phyloP scores from a whole-genome alignment of 169 alveolate genomes.

The Cryptosporidium tyzzeri region DNA sequence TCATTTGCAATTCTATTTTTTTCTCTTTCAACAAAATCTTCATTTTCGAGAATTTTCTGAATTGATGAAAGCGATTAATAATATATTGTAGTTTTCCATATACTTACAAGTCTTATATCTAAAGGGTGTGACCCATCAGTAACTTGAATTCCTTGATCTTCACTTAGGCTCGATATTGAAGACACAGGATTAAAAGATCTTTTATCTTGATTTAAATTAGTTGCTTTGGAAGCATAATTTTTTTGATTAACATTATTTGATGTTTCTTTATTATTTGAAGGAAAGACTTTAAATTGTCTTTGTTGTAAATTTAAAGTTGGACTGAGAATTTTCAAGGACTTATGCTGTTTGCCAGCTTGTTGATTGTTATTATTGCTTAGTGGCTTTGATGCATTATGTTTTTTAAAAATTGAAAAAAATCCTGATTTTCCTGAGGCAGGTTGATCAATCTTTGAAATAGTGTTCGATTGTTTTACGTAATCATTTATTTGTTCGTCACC shows the following conservation, averaged over 20 bases:
- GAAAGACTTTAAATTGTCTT: not conserved
- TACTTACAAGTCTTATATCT: slow-evolving; percentile 51
- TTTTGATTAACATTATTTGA: not conserved
- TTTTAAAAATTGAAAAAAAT: not conserved
- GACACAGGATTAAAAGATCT: not conserved
- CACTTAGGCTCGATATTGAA: not conserved
- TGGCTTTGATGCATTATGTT: not conserved
- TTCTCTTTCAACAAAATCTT: slow-evolving; percentile 9
- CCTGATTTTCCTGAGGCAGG: not conserved
- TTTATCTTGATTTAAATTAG: no score
- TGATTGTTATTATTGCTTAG: not conserved
- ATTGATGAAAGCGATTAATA: not conserved
- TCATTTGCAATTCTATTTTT: slow-evolving; percentile 1
- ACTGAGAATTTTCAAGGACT: not conserved
- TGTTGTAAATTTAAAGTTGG: not conserved
- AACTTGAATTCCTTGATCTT: not conserved
- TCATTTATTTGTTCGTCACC: not conserved
- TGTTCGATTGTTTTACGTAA: not conserved
- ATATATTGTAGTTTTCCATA: not conserved
- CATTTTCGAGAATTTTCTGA: slow-evolving; percentile 25
- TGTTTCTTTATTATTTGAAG: not conserved
- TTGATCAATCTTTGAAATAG: not conserved
- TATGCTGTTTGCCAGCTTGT: not conserved
- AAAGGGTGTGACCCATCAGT: not conserved
- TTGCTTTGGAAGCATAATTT: not conserved